phyloP scores from a whole-genome alignment of 148 eudicot genomes.

The Silene conica region DNA sequence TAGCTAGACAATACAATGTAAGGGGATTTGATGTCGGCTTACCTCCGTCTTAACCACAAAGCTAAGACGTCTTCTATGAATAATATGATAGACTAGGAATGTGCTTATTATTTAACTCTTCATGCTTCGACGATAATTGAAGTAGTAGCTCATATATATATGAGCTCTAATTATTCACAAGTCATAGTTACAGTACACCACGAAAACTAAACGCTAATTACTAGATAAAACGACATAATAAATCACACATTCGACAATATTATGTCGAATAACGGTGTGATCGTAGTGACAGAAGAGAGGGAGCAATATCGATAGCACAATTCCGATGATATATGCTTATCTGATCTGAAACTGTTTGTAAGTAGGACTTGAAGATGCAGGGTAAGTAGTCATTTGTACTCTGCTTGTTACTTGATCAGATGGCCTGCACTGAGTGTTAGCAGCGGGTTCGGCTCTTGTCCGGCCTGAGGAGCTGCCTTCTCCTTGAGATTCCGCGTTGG shows the following conservation, averaged over 20 bases:
- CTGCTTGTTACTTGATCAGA: slow-evolving; percentile 16
- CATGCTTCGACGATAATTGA: not conserved
- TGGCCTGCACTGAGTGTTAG: slow-evolving; percentile 19
- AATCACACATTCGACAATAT: not conserved
- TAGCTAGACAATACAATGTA: no score
- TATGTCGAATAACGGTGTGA: not conserved
- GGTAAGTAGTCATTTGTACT: slow-evolving; percentile 1
- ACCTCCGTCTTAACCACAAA: not conserved
- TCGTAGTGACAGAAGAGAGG: slow-evolving; percentile 58
- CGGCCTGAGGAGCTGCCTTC: slow-evolving; percentile 29
- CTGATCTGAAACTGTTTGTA: slow-evolving; percentile 29
- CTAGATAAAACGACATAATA: not conserved
- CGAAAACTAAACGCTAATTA: not conserved
- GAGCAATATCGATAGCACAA: slow-evolving; percentile 27
- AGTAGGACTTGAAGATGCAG: slow-evolving; percentile 6
- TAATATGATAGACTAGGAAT: not conserved
- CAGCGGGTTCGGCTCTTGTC: slow-evolving; percentile 2
- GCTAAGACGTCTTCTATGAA: not conserved
- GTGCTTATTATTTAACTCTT: not conserved
- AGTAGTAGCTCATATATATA: no score
- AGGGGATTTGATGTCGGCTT: no score
- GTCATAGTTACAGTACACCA: not conserved
- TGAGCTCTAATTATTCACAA: no score
- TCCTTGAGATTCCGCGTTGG: slow-evolving; percentile 21
- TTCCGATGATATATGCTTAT: not conserved